These are phyloP conservation scores for Irpex sp. DNA, from an alignment of 1,284 basidiomycete genomes.

Conservation along the genomic window DNA sequence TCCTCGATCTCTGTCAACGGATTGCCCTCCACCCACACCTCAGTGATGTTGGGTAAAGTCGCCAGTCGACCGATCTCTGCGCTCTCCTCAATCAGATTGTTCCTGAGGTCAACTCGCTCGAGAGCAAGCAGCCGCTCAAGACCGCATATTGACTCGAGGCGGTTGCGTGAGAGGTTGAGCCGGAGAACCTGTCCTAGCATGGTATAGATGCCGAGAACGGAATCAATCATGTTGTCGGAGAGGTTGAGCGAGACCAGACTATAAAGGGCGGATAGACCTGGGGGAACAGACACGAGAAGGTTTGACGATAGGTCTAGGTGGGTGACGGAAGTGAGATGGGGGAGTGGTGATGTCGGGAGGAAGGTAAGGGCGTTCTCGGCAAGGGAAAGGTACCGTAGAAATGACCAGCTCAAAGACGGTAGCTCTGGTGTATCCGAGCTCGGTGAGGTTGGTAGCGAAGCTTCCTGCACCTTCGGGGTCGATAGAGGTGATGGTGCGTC, in stretches of 20 bases:
- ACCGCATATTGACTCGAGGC: constrained; percentile 91
- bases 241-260: constrained; percentile 87
- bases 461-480: constrained; percentile 16
- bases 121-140: constrained; percentile 84
- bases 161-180: constrained; percentile 81
- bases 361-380: constrained; percentile 83
- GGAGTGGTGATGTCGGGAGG: constrained; percentile 70
- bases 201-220: constrained; percentile 84
- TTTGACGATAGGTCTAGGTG: constrained; percentile 91
- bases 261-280: constrained; percentile 70
- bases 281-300: constrained; percentile 82
- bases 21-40: constrained; percentile 82
- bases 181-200: constrained; percentile 75
- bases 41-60: constrained; percentile 69
- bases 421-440: constrained; percentile 29
- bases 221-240: constrained; percentile 94
- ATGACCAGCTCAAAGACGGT: constrained; percentile 73
- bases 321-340: constrained; percentile 71
- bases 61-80: constrained; percentile 86
- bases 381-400: constrained; percentile 75
- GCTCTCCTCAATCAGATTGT: constrained; percentile 79
- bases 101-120: constrained; percentile 83
- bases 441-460: constrained; percentile 3
- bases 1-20: constrained; percentile 72
- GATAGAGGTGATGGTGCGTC: constrained; percentile 21